phyloP scores from a whole-genome alignment of 495 filamentous ascomycete species.

The Lindgomyces ingoldianus region DNA sequence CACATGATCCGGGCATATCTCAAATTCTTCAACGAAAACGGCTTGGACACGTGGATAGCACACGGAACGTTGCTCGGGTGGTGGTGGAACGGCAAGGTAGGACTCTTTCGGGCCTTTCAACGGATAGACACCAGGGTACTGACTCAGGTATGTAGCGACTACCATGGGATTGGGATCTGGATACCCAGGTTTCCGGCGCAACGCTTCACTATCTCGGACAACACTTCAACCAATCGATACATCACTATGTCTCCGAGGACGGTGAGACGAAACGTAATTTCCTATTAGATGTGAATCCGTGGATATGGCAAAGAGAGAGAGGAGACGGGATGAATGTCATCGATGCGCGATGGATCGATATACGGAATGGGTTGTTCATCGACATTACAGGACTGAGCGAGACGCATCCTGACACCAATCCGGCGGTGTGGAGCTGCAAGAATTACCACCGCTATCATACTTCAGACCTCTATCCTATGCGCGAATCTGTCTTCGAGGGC shows the following conservation, averaged over 20 bases:
- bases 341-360: conserved; percentile 83
- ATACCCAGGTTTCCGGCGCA: conserved; percentile 69
- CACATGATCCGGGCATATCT: conserved; percentile 76
- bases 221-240: conserved; percentile 64
- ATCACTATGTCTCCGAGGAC: conserved; percentile 54
- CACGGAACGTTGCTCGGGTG: conserved; percentile 85
- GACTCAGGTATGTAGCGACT: conserved; percentile 56
- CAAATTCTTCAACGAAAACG: conserved; percentile 60
- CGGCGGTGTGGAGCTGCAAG: conserved; percentile 79
- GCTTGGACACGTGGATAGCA: conserved; percentile 81
- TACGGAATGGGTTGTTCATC: conserved; percentile 74
- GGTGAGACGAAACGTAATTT: conserved; percentile 54
- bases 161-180: conserved; percentile 89
- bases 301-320: conserved; percentile 57
- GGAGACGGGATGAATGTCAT: conserved; percentile 77
- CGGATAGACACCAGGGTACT: background rate
- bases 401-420: conserved; percentile 57
- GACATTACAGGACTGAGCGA: conserved; percentile 83
- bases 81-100: conserved; percentile 83
- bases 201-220: conserved; percentile 64
- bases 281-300: conserved; percentile 78
- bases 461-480: conserved; percentile 56
- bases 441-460: conserved; percentile 70
- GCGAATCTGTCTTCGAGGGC: conserved; percentile 62
- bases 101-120: background rate